Evolutionary conservation across 2,329 filamentous ascomycete species (phyloP).

Genomic region (Elsinoe fawcettii): DNA sequence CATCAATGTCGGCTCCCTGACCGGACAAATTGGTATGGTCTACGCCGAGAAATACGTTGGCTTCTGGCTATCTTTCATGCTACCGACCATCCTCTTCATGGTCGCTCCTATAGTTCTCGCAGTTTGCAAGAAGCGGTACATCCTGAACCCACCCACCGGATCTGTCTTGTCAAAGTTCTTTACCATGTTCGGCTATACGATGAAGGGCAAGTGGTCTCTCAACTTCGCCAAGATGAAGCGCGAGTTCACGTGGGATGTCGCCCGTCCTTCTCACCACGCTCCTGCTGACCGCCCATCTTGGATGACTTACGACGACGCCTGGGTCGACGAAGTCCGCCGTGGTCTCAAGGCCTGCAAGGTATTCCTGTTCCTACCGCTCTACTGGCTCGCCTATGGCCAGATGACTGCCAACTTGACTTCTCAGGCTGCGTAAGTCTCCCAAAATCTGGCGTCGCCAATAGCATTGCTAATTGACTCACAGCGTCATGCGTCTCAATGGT

Average conservation of each 20-base stretch:
- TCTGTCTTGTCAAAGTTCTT: conserved; percentile 63
- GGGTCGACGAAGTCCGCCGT: conserved; percentile 68
- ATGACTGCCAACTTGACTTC: conserved; percentile 44
- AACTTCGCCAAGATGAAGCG: conserved; percentile 19
- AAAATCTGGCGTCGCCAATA: not conserved
- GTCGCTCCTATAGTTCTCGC: conserved; percentile 51
- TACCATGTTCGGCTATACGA: conserved; percentile 51
- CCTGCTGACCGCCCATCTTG: conserved; percentile 52
- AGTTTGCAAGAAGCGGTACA: conserved; percentile 41
- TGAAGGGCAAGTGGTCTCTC: conserved; percentile 58
- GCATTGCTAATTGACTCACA: not conserved
- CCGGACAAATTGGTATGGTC: conserved; percentile 53
- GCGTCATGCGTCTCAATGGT: conserved; percentile 36
- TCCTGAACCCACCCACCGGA: conserved; percentile 58
- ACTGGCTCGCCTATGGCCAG: conserved; percentile 54
- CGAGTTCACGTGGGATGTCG: conserved; percentile 49
- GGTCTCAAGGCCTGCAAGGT: conserved; percentile 61
- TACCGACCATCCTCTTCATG: conserved; percentile 57
- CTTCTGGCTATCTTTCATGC: conserved; percentile 58
- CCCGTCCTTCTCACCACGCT: conserved; percentile 57
- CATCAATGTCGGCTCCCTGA: conserved; percentile 67
- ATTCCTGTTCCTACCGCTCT: conserved; percentile 47
- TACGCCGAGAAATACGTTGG: conserved; percentile 60
- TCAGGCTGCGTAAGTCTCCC: conserved; percentile 28
- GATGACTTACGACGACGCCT: conserved; percentile 75